Base-by-base conservation (phyloP, 306 rosid species). In the Spatholobus suberectus region DNA sequence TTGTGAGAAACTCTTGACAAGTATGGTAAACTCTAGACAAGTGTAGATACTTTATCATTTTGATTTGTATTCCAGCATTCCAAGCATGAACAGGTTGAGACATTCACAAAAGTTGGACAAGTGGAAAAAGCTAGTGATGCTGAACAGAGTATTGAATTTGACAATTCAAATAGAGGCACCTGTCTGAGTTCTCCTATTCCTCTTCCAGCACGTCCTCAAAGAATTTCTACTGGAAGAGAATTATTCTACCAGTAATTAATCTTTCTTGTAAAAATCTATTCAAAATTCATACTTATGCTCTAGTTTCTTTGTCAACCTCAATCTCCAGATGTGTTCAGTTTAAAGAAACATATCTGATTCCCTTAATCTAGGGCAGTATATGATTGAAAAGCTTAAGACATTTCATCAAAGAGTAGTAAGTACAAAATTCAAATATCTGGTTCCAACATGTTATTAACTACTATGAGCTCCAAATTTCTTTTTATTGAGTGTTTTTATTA, bases 241-340 rank as follows among this genome's bases (percentile, higher is more conserved):
- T 81, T 88, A 75, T 94, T 89, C 84, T 94, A 79, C 88, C 84
- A 83, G 98, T 92, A 94, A 85, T 44, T 77, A 73, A 72, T 58
- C 81, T 74, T 84, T 78, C 80, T 75, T 67, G 20, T 72, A 54
- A 69, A 44, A 18, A 49, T 49, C 20, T 86, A 35, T 61, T 46
- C 61, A 72, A 40, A 70, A 66, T 62, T 7, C 73, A 51, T 37
- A 4, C 14, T 59, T 75, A 49, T 67, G 74, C 69, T 61, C 75
- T 82, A 73, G 76, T 34, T 76, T 26, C 61, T 17, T 62, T 17
- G 41, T 59, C 76, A 73, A 40, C 69, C 59, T 73, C 34, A 61
- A 38, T 80, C 57, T 70, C 78, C 66, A 66, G 35, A 24, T 57
- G 51, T 29, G 65, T 44, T 76, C 29, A 34, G 15, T 65, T 14